A percentile compares a stretch with the other conserved stretches of the same genome.
These are phyloP conservation scores for Prinsepia uniflora DNA, from an alignment of 306 rosid species.

Conservation along the genomic window DNA sequence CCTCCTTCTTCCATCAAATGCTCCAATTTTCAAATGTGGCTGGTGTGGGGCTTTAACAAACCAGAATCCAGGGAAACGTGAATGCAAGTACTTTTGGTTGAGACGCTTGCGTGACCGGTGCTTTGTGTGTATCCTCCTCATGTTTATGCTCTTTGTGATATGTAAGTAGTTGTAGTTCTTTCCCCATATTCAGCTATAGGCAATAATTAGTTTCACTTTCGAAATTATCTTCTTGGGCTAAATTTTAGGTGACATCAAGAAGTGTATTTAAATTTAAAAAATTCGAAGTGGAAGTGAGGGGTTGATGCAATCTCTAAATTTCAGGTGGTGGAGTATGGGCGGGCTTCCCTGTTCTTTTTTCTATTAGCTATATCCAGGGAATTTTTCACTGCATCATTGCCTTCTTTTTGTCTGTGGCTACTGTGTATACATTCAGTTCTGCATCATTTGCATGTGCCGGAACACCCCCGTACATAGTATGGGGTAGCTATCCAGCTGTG, in stretches of 20 bases:
- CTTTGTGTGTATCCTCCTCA: constrained; percentile 53
- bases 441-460: constrained; percentile 83
- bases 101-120: constrained; percentile 70
- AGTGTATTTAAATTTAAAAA: background rate
- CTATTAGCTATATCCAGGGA: constrained; percentile 58
- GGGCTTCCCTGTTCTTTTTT: constrained; percentile 56
- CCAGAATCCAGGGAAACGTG: constrained; percentile 48
- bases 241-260: constrained; percentile 4
- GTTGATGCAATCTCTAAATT: constrained; percentile 13
- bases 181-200: background rate
- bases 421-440: constrained; percentile 58
- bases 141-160: constrained; percentile 74
- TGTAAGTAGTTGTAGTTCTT: constrained; percentile 46
- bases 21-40: constrained; percentile 80
- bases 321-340: constrained; percentile 99
- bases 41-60: constrained; percentile 97
- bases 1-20: constrained; percentile 56
- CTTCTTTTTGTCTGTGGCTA: constrained; percentile 53
- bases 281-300: background rate
- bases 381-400: constrained; percentile 58
- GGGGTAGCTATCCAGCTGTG: constrained; percentile 90
- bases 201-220: background rate
- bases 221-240: background rate
- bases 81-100: constrained; percentile 49
- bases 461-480: constrained; percentile 54